Evolutionary conservation across 1,139 yeast species (phyloP).

Genomic region (Kluyveromyces marxianus): DNA sequence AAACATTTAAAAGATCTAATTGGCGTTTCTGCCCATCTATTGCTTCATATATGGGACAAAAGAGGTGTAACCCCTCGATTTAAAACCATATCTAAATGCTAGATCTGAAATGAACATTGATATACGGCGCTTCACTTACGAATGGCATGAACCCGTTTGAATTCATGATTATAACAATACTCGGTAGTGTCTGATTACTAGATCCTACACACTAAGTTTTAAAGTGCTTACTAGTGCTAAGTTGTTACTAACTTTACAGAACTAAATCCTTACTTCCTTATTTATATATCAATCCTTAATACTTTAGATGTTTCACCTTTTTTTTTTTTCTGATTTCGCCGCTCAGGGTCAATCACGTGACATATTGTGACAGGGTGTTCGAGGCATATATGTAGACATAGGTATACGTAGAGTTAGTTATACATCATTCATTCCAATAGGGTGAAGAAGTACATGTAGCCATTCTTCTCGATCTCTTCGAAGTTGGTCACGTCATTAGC

Average conservation of each 20-base stretch:
- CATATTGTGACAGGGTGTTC: neutral
- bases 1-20: neutral
- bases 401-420: neutral
- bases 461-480: conserved; percentile 54
- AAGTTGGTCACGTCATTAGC: conserved; percentile 54
- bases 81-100: no score
- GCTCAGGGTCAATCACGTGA: neutral
- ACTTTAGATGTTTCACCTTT: no score
- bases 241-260: neutral
- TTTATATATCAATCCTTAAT: no score
- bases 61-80: no score
- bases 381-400: no score
- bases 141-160: conserved; percentile 5
- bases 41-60: no score
- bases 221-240: neutral
- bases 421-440: neutral
- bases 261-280: no score
- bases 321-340: no score
- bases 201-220: neutral
- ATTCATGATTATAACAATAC: conserved; percentile 1
- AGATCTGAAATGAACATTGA: no score
- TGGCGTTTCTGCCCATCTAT: no score
- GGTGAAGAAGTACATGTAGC: conserved; percentile 45
- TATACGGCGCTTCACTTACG: conserved; percentile 2
- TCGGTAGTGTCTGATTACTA: no score